Base-by-base conservation (phyloP, 495 filamentous ascomycete species). In the Jackrogersella multiformis region DNA sequence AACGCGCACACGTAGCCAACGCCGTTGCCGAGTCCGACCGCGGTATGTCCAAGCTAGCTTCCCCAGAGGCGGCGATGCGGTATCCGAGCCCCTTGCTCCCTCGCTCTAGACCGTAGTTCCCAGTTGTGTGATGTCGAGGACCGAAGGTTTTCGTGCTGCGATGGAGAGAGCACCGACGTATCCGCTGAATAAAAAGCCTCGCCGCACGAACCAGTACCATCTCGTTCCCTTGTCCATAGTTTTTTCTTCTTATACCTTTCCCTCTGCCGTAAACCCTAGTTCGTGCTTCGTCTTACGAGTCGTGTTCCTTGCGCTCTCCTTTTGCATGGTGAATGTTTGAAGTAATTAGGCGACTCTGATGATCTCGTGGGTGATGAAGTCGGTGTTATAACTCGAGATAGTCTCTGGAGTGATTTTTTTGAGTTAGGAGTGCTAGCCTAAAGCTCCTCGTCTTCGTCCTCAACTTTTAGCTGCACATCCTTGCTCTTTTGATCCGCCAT, bases 401-500 rank as follows among this genome's bases (percentile, higher is more conserved):
- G 9, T 12, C 23, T 7, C 1, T 9, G 16, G 18, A n/a, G 21
- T 8, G 10, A 15, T n/a, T 20, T 26, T 1, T 24, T 23, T 5
- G 20, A 46, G 10, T 20, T 20, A 24, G 42, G 21, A 57, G 44
- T 12, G 5, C 20, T 13, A 20, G 6, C 5, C 71, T 73, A 81
- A 62, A 81, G 70, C 68, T 81, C 79, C 57, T 84, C 81, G 62
- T 84, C 82, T 21, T 80, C 75, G 41, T 64, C 73, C 39, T 74
- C 67, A 34, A 68, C 63, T 45, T 60, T 44, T 30, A 70, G 49
- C 20, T 59, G 56, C 35, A 62, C 49, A 68, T 76, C 65, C 26
- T 72, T 72, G 51, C 76, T 75, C 44, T 75, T 68, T 45, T 79
- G 73, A 16, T 74, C 74, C n/a, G 76, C 76, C 61, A 76, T 71